phyloP scores from a whole-genome alignment of 2,329 filamentous ascomycete species.

The Domatiomyces catenatus region DNA sequence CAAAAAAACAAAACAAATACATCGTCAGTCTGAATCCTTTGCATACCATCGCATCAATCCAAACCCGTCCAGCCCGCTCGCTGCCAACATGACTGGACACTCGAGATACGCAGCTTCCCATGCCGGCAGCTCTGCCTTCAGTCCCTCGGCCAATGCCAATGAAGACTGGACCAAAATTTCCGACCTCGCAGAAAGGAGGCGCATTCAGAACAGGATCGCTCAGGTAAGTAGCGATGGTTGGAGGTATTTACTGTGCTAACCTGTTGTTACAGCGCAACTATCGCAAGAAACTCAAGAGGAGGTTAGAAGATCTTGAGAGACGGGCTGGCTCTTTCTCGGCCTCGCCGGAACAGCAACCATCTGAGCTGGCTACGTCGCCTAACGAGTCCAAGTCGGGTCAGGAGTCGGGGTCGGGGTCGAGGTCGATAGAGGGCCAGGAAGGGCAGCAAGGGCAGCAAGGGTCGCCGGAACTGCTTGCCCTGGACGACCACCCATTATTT shows the following conservation, averaged over 20 bases:
- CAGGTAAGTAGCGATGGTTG: too few species aligned
- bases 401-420: slow-evolving; percentile 5
- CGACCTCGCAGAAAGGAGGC: slow-evolving; percentile 79
- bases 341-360: slow-evolving; percentile 44
- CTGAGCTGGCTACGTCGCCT: slow-evolving; percentile 31
- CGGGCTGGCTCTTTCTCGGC: slow-evolving; percentile 45
- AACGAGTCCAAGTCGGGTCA: not conserved
- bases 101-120: slow-evolving; percentile 33
- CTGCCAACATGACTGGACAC: slow-evolving; percentile 10
- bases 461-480: slow-evolving; percentile 14
- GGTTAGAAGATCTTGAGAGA: slow-evolving; percentile 48
- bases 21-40: slow-evolving; percentile 10
- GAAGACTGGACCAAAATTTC: slow-evolving; percentile 99
- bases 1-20: not conserved
- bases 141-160: slow-evolving; percentile 82
- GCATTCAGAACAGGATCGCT: slow-evolving; percentile 95
- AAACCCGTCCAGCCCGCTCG: not conserved
- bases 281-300: slow-evolving; percentile 53
- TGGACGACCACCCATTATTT: slow-evolving; percentile 14
- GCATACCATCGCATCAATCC: slow-evolving; percentile 14
- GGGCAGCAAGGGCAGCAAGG: slow-evolving; percentile 9
- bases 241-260: too few species aligned
- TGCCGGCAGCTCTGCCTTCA: slow-evolving; percentile 86
- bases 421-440: slow-evolving; percentile 10
- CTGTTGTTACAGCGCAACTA: slow-evolving; percentile 14